Conservation (phyloP, 345 rosid species). For the Moricandia arvensis region DNA sequence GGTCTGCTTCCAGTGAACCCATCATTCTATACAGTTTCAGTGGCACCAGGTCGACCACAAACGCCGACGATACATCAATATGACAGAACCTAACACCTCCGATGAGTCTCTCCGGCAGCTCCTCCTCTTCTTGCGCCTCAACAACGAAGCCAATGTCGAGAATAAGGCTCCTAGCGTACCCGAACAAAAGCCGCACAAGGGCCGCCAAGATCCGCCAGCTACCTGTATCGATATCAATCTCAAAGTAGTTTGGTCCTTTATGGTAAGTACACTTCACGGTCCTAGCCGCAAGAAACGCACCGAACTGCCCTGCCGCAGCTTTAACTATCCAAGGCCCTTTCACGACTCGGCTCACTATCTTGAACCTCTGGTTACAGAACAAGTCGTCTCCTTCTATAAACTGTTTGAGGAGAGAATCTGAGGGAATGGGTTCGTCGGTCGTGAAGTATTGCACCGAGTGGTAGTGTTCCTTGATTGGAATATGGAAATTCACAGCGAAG, state of each 20-base stretch:
- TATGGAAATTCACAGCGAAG: conserved; percentile 74
- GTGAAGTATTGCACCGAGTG: conserved; percentile 67
- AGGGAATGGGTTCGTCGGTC: conserved; percentile 55
- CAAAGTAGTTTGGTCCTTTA: conserved; percentile 69
- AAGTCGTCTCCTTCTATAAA: conserved; percentile 59
- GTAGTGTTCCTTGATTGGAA: conserved; percentile 62
- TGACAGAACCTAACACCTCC: conserved; percentile 70
- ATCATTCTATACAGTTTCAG: conserved; percentile 34
- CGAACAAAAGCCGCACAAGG: conserved; percentile 50
- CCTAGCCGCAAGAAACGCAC: conserved; percentile 67
- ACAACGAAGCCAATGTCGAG: conserved; percentile 73
- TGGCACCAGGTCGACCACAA: conserved; percentile 36
- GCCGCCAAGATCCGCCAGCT: conserved; percentile 58
- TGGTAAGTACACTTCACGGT: conserved; percentile 60
- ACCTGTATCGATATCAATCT: conserved; percentile 68
- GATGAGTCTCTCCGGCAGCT: conserved; percentile 74
- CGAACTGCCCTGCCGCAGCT: conserved; percentile 60
- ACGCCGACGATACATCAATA: conserved; percentile 72
- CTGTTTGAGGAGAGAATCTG: conserved; percentile 52
- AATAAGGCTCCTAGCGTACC: conserved; percentile 52
- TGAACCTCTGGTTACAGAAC: conserved; percentile 65
- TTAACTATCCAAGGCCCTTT: conserved; percentile 83
- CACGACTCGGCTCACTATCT: conserved; percentile 66
- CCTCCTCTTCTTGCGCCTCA: conserved; percentile 67
- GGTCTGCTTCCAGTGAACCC: too few species aligned